Conservation (phyloP, 2,329 filamentous ascomycete species). For the Ambrosiella cleistominuta region DNA sequence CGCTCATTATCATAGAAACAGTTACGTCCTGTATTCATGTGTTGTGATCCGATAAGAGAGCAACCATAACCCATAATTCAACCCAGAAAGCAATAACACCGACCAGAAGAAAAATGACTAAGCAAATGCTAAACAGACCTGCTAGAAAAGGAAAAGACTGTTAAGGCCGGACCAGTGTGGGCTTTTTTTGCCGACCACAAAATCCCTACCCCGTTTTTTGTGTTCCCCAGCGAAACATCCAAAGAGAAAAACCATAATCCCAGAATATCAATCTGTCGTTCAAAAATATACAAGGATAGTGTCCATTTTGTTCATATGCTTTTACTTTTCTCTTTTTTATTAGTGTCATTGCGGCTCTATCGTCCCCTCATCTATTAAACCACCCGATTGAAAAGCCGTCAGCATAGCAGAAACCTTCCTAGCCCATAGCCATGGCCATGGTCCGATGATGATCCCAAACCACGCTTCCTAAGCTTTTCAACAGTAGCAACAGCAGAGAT, state of each 20-base stretch:
- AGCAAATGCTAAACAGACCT: not conserved
- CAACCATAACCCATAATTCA: constrained; percentile 5
- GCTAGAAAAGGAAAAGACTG: not conserved
- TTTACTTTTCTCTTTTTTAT: constrained; percentile 9
- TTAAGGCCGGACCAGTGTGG: not conserved
- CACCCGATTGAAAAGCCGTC: constrained; percentile 7
- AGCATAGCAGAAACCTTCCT: constrained; percentile 12
- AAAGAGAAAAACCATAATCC: constrained; percentile 2
- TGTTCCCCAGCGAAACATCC: not conserved
- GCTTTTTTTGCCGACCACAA: not conserved
- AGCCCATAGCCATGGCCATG: constrained; percentile 13
- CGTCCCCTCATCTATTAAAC: constrained; percentile 1
- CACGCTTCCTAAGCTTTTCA: constrained; percentile 11
- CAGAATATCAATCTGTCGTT: not conserved
- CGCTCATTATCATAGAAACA: constrained; percentile 2
- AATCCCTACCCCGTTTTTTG: not conserved
- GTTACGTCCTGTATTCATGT: constrained; percentile 3
- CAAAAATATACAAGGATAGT: not conserved
- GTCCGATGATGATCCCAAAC: constrained; percentile 11
- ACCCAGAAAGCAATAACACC: constrained; percentile 1
- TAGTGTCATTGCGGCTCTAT: not conserved
- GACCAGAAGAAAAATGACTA: not conserved
- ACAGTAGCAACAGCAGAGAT: constrained; percentile 9
- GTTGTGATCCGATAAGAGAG: constrained; percentile 1
- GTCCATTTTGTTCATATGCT: constrained; percentile 1